These are phyloP conservation scores for Moricandia arvensis DNA, from an alignment of 345 rosid genomes.

Conservation along the genomic window DNA sequence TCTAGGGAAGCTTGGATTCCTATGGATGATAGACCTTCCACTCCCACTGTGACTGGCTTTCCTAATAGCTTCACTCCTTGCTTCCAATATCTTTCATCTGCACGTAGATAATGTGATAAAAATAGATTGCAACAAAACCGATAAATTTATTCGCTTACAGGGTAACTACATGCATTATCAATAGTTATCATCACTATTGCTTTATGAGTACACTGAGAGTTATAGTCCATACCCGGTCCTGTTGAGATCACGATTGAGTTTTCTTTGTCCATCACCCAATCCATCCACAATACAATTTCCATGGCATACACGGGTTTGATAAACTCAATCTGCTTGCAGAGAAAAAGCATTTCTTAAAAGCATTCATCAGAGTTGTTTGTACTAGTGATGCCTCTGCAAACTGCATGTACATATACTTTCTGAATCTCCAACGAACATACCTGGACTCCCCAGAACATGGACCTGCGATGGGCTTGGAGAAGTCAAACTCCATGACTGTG, in stretches of 20 bases:
- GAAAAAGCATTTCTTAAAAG: background rate
- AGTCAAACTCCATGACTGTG: conserved; percentile 75
- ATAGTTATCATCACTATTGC: background rate
- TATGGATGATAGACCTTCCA: conserved; percentile 41
- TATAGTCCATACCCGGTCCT: conserved; percentile 60
- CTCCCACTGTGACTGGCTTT: conserved; percentile 53
- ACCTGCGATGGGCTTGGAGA: conserved; percentile 55
- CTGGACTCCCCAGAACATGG: conserved; percentile 59
- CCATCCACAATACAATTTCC: conserved; percentile 88
- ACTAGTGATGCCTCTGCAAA: background rate
- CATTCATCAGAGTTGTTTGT: background rate
- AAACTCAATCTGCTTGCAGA: conserved; percentile 59
- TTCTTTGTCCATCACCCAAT: conserved; percentile 80
- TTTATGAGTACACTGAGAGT: background rate
- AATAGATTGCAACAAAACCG: background rate
- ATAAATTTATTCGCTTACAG: background rate
- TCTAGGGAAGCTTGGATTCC: conserved; percentile 62
- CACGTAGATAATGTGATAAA: background rate
- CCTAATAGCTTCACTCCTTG: conserved; percentile 60
- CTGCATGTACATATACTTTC: conserved; percentile 3
- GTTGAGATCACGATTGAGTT: conserved; percentile 54
- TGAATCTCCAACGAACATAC: conserved; percentile 37
- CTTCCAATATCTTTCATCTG: conserved; percentile 76
- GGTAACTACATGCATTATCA: background rate
- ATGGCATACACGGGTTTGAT: conserved; percentile 61